phyloP scores from a whole-genome alignment of 148 eudicot genomes.

The Vaccinium vitisidaea region DNA sequence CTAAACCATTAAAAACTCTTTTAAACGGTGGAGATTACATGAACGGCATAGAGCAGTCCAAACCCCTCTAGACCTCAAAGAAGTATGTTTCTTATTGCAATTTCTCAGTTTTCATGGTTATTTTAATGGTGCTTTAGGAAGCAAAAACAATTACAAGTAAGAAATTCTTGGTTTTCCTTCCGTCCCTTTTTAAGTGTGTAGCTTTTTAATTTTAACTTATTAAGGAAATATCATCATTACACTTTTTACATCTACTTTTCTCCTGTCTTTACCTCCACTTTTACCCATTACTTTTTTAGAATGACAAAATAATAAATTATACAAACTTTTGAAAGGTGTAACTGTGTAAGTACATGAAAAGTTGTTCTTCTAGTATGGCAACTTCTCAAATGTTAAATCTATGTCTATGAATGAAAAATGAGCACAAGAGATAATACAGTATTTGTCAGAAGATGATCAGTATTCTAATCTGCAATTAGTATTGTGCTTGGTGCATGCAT shows the following conservation, averaged over 20 bases:
- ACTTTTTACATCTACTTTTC: too few species aligned
- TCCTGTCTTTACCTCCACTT: too few species aligned
- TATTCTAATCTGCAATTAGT: neutral
- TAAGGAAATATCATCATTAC: too few species aligned
- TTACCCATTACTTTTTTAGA: too few species aligned
- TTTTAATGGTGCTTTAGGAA: neutral
- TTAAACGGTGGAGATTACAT: neutral
- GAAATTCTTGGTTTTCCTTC: too few species aligned
- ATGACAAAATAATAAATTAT: too few species aligned
- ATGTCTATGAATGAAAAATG: too few species aligned
- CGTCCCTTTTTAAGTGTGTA: too few species aligned
- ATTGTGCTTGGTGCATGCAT: constrained; percentile 5
- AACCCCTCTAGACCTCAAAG: neutral
- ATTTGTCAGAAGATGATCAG: neutral
- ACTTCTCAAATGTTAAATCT: neutral
- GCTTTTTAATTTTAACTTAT: too few species aligned
- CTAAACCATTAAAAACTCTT: neutral
- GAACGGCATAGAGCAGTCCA: neutral
- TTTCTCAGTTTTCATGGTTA: neutral
- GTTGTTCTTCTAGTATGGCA: neutral
- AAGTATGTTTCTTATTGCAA: neutral
- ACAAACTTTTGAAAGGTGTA: too few species aligned
- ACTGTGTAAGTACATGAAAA: neutral
- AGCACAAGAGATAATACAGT: neutral
- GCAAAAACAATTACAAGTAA: neutral